Percentiles rank a stretch among this genome's conserved stretches.
Evolutionary conservation across 805 yeast genomes (phyloP).

Genomic region (Ogataea nakhonphanomensis): DNA sequence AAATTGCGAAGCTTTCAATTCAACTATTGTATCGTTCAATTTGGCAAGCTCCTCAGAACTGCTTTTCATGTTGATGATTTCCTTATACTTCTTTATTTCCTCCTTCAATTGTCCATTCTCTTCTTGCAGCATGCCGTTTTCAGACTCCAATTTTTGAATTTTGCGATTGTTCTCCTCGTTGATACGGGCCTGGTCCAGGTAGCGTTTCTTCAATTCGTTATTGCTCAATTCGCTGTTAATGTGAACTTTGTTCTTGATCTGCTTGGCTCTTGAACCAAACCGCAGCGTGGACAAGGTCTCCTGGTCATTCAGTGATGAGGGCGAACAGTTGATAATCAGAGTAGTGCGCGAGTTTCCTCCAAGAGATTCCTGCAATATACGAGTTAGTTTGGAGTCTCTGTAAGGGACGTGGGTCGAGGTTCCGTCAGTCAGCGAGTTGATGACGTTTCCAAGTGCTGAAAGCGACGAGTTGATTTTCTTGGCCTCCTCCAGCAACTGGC

Average conservation of each 20-base stretch:
- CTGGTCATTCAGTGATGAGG: slow-evolving; percentile 48
- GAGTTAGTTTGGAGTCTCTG: slow-evolving; percentile 73
- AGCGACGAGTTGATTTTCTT: slow-evolving; percentile 78
- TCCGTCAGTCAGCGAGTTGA: slow-evolving; percentile 71
- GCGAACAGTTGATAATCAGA: slow-evolving; percentile 70
- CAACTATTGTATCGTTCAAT: slow-evolving; percentile 24
- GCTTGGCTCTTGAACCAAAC: slow-evolving; percentile 72
- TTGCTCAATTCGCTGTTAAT: slow-evolving; percentile 41
- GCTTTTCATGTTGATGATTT: slow-evolving; percentile 11
- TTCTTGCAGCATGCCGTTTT: slow-evolving; percentile 36
- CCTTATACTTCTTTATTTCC: slow-evolving; percentile 27
- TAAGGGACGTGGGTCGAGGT: slow-evolving; percentile 66
- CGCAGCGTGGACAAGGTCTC: slow-evolving; percentile 73
- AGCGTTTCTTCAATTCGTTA: slow-evolving; percentile 23
- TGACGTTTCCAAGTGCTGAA: slow-evolving; percentile 76
- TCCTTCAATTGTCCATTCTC: slow-evolving; percentile 39
- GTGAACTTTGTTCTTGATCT: slow-evolving; percentile 60
- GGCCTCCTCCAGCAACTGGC: slow-evolving; percentile 75
- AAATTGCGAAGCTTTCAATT: slow-evolving; percentile 20
- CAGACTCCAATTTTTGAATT: slow-evolving; percentile 24
- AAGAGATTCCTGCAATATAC: slow-evolving; percentile 72
- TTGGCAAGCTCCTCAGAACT: slow-evolving; percentile 21
- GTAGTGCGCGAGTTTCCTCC: slow-evolving; percentile 83
- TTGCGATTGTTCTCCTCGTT: slow-evolving; percentile 21
- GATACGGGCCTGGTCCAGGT: slow-evolving; percentile 21